Percentiles rank a stretch among this genome's conserved stretches.
These are phyloP conservation scores for Sugiyamaella marilandica DNA, from an alignment of 805 yeast genomes.

Conservation along the genomic window DNA sequence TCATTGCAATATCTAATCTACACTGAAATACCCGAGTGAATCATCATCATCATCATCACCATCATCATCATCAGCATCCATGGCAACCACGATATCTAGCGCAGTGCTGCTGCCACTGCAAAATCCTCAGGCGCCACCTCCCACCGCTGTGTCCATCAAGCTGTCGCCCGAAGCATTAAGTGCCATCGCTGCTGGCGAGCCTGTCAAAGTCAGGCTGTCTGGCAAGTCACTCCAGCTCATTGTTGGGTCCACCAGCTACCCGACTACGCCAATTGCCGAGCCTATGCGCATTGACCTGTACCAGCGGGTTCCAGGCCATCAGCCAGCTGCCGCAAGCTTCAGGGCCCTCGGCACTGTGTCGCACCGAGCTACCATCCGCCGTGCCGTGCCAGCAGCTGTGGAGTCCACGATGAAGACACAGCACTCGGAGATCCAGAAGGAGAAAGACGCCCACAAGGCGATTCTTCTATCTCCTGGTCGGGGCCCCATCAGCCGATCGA, in stretches of 20 bases:
- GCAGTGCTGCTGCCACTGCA: conserved; percentile 5
- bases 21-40: too few relatives aligned
- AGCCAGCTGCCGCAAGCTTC: conserved; percentile 2
- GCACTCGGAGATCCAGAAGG: conserved; percentile 18
- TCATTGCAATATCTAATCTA: too few relatives aligned
- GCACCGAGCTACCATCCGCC: conserved; percentile 21
- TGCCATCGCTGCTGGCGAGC: conserved; percentile 12
- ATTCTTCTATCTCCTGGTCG: conserved; percentile 13
- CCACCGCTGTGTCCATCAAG: conserved; percentile 13
- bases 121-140: neutral
- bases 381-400: conserved; percentile 9
- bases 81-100: conserved; percentile 7
- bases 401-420: conserved; percentile 21
- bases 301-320: neutral
- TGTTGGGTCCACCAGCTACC: conserved; percentile 13
- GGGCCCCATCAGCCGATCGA: conserved; percentile 5
- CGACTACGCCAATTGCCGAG: conserved; percentile 18
- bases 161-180: conserved; percentile 19
- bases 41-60: neutral
- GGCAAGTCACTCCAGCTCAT: conserved; percentile 9
- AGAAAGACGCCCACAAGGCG: conserved; percentile 23
- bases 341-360: conserved; percentile 22
- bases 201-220: neutral
- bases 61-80: neutral
- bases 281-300: conserved; percentile 22